A percentile compares a stretch with the other conserved stretches of the same genome.
Conservation (phyloP, 345 rosid species). For the Salix dunnii region DNA sequence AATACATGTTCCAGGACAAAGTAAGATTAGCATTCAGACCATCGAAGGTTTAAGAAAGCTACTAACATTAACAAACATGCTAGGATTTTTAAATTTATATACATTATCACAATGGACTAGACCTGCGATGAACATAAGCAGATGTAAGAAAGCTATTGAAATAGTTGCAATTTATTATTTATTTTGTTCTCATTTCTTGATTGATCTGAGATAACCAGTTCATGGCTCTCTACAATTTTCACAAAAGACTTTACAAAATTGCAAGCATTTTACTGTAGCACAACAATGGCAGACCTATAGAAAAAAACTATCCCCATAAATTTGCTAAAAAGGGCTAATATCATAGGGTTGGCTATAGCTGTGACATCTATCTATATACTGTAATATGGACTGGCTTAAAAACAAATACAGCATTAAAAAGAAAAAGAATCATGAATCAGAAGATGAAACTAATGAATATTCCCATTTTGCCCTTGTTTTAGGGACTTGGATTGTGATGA, state of each 20-base stretch:
- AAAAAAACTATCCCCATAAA: constrained; percentile 42
- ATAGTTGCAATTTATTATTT: background rate
- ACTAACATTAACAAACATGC: background rate
- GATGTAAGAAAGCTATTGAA: background rate
- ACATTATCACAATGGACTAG: background rate
- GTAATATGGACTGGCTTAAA: constrained; percentile 2
- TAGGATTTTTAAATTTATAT: too few relatives aligned
- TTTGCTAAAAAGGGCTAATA: constrained; percentile 57
- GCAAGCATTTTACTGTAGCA: constrained; percentile 7
- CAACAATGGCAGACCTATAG: constrained; percentile 19
- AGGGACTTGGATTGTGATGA: constrained; percentile 18
- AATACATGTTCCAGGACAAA: too few relatives aligned
- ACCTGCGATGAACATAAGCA: background rate
- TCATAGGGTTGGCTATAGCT: constrained; percentile 39
- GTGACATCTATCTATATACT: constrained; percentile 33
- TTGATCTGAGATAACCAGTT: constrained; percentile 18
- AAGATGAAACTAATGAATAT: constrained; percentile 7
- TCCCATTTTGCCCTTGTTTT: constrained; percentile 6
- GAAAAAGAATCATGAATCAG: constrained; percentile 4
- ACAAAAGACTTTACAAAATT: constrained; percentile 27
- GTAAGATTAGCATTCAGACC: too few relatives aligned
- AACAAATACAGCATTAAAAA: background rate
- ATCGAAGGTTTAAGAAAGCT: background rate
- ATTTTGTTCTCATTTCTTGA: background rate
- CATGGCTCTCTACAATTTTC: constrained; percentile 38